Percentiles rank a stretch among this genome's conserved stretches.
Conservation (phyloP, 2,329 filamentous ascomycete genomes). For the Hypoxylon sp. region DNA sequence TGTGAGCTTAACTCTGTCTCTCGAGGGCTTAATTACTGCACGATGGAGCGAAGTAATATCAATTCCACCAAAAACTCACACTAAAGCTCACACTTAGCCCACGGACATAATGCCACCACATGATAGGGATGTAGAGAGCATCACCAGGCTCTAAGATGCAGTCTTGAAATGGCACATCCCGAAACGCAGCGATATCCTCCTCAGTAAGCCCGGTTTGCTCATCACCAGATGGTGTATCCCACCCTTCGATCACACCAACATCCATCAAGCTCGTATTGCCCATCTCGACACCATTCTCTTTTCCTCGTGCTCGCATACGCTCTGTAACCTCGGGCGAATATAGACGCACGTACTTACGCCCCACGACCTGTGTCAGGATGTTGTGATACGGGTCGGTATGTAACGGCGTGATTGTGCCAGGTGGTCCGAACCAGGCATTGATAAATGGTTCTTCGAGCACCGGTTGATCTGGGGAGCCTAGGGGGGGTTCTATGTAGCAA, state of each 20-base stretch:
- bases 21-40: neutral
- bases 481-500: slow-evolving; percentile 80
- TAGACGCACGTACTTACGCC: slow-evolving; percentile 90
- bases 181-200: slow-evolving; percentile 64
- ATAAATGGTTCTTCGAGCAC: slow-evolving; percentile 73
- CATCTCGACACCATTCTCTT: slow-evolving; percentile 86
- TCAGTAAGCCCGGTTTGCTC: slow-evolving; percentile 55
- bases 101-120: slow-evolving; percentile 98
- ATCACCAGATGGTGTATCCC: slow-evolving; percentile 60
- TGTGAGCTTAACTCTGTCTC: neutral
- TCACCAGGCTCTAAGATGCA: slow-evolving; percentile 86
- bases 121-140: slow-evolving; percentile 88
- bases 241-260: slow-evolving; percentile 76
- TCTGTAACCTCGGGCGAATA: slow-evolving; percentile 78
- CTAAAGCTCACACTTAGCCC: slow-evolving; percentile 90
- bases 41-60: slow-evolving; percentile 21
- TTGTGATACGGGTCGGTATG: slow-evolving; percentile 97
- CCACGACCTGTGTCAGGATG: slow-evolving; percentile 89
- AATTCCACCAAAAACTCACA: slow-evolving; percentile 97
- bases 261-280: slow-evolving; percentile 89
- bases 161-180: slow-evolving; percentile 77
- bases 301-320: slow-evolving; percentile 72
- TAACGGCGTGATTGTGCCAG: slow-evolving; percentile 88
- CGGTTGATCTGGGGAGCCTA: slow-evolving; percentile 59
- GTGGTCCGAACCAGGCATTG: slow-evolving; percentile 94